Percentiles rank a stretch among this genome's conserved stretches.
Evolutionary conservation across 352 stramenopile species (phyloP).

Genomic region (Phytophthora vignae): DNA sequence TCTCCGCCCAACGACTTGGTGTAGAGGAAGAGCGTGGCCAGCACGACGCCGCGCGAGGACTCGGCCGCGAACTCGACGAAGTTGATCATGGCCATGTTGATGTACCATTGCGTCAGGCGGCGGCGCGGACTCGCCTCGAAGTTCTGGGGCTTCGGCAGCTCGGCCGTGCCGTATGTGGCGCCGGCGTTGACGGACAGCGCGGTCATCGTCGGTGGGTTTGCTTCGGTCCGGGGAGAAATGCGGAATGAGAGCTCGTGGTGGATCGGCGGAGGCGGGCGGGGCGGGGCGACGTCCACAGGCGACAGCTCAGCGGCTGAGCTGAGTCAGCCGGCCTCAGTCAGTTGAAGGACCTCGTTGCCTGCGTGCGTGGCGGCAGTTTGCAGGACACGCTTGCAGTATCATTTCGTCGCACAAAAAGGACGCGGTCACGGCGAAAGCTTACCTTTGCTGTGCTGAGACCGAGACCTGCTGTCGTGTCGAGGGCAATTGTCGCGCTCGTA

Average conservation of each 20-base stretch:
- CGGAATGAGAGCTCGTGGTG: conserved; percentile 20
- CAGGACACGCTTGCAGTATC: conserved; percentile 3
- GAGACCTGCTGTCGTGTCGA: not conserved
- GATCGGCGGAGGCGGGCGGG: conserved; percentile 15
- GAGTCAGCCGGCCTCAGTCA: not conserved
- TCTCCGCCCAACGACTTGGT: conserved; percentile 76
- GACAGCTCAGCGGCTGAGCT: conserved; percentile 18
- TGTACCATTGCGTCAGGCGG: conserved; percentile 62
- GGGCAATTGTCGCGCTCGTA: not conserved
- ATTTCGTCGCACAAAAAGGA: conserved; percentile 27
- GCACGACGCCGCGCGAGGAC: conserved; percentile 73
- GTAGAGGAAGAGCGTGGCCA: conserved; percentile 84
- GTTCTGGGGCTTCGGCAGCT: conserved; percentile 35
- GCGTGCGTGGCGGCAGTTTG: too few relatives aligned
- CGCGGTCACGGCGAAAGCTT: not conserved
- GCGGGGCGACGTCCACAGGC: conserved; percentile 17
- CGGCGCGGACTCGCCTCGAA: conserved; percentile 47
- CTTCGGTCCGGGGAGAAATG: conserved; percentile 12
- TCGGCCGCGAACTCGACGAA: conserved; percentile 84
- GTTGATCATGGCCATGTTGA: conserved; percentile 82
- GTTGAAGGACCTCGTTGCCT: not conserved
- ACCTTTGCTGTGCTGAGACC: not conserved
- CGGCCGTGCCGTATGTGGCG: conserved; percentile 43
- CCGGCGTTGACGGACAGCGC: conserved; percentile 31
- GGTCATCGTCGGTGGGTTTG: conserved; percentile 28